phyloP scores from a whole-genome alignment of 257 asterid species.

The Verbascum thapsus region DNA sequence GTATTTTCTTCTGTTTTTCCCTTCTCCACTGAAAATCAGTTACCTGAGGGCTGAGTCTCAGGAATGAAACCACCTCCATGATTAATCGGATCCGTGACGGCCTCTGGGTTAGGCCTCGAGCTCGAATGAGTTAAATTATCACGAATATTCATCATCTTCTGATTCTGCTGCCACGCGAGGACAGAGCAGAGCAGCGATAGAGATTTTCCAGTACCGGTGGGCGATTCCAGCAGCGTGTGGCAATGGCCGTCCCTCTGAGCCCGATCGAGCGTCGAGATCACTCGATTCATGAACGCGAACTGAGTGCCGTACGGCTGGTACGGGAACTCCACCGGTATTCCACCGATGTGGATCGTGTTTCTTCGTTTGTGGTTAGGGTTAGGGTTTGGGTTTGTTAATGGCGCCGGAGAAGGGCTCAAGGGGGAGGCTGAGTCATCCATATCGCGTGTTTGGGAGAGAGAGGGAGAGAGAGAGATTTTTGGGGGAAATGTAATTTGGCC shows the following conservation, averaged over 20 bases:
- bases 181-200: constrained; percentile 87
- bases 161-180: constrained; percentile 89
- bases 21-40: neutral
- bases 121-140: constrained; percentile 44
- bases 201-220: constrained; percentile 96
- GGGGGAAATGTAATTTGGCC: neutral
- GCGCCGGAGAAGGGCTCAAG: constrained; percentile 5
- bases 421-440: constrained; percentile 28
- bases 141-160: constrained; percentile 41
- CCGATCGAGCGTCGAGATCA: constrained; percentile 80
- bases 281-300: constrained; percentile 83
- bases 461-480: neutral
- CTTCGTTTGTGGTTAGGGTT: constrained; percentile 32
- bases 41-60: constrained; percentile 80
- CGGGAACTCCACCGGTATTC: constrained; percentile 90
- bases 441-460: neutral
- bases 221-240: constrained; percentile 95
- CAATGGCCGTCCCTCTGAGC: constrained; percentile 67
- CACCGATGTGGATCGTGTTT: constrained; percentile 60
- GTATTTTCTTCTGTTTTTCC: neutral
- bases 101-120: constrained; percentile 70
- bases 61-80: constrained; percentile 95
- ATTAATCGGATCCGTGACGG: constrained; percentile 67
- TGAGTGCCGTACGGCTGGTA: constrained; percentile 94
- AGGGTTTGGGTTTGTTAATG: constrained; percentile 32